Conservation (phyloP, 192 early-diverging fungal species). For the Backusella parvicylindrica region DNA sequence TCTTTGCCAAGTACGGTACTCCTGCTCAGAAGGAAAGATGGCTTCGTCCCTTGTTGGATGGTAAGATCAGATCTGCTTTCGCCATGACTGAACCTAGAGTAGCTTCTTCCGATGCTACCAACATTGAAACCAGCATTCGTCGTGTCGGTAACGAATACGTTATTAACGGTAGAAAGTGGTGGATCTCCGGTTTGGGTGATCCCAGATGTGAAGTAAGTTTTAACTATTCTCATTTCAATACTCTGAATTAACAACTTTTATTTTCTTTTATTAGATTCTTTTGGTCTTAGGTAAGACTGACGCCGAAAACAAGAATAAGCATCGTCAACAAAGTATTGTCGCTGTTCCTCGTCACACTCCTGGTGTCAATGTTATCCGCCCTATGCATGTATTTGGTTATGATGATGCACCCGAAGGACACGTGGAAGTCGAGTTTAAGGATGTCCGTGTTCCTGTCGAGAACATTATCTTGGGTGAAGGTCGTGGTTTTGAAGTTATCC, state of each 20-base stretch:
- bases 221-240: neutral
- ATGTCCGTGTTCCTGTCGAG: slow-evolving; percentile 81
- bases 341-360: slow-evolving; percentile 82
- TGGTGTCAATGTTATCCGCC: slow-evolving; percentile 80
- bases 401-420: slow-evolving; percentile 98
- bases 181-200: slow-evolving; percentile 96
- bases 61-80: slow-evolving; percentile 94
- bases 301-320: slow-evolving; percentile 56
- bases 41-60: slow-evolving; percentile 81
- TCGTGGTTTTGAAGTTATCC: slow-evolving; percentile 97
- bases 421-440: slow-evolving; percentile 88
- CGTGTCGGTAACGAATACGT: slow-evolving; percentile 62
- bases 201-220: slow-evolving; percentile 90
- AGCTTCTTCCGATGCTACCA: slow-evolving; percentile 96
- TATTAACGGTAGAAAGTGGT: slow-evolving; percentile 93
- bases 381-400: slow-evolving; percentile 88
- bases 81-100: slow-evolving; percentile 98
- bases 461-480: slow-evolving; percentile 94
- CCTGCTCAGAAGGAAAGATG: slow-evolving; percentile 77
- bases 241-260: neutral
- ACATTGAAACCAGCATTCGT: slow-evolving; percentile 84
- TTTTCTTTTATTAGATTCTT: neutral
- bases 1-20: slow-evolving; percentile 93
- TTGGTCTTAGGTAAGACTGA: slow-evolving; percentile 82
- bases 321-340: slow-evolving; percentile 89